Percentiles rank a stretch among this genome's conserved stretches.
Conservation (phyloP, 192 early-diverging fungal species). For the Coemansia sp. region DNA sequence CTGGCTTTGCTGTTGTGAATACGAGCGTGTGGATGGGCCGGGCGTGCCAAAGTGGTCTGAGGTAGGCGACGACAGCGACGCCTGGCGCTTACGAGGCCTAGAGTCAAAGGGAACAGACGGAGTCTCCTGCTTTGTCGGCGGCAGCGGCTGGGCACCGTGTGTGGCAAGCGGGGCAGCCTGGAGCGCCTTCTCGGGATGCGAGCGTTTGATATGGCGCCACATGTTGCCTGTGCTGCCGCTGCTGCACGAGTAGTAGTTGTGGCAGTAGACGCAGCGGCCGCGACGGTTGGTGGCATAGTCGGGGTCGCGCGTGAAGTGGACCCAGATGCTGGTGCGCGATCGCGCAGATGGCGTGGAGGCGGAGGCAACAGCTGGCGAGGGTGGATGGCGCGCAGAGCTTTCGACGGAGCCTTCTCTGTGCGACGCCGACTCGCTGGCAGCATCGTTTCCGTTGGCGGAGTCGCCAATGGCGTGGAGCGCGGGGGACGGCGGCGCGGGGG, state of each 20-base stretch:
- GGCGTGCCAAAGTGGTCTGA: constrained; percentile 26
- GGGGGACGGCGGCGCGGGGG: constrained; percentile 7
- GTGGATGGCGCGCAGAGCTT: constrained; percentile 29
- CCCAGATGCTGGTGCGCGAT: constrained; percentile 55
- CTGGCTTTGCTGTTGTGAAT: constrained; percentile 11
- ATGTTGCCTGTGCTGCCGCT: constrained; percentile 57
- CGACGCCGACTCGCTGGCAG: constrained; percentile 36
- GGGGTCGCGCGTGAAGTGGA: constrained; percentile 51
- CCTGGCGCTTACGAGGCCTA: constrained; percentile 51
- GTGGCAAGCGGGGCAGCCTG: constrained; percentile 49
- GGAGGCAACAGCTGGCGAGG: constrained; percentile 28
- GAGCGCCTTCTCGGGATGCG: constrained; percentile 52
- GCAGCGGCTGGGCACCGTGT: constrained; percentile 24
- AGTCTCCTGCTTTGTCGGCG: constrained; percentile 16
- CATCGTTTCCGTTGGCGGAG: constrained; percentile 32
- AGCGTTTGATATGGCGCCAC: constrained; percentile 57
- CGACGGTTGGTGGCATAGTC: constrained; percentile 56
- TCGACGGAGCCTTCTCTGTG: constrained; percentile 46
- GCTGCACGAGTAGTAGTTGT: constrained; percentile 57
- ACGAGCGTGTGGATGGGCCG: background rate
- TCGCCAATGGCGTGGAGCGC: constrained; percentile 7
- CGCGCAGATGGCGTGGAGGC: constrained; percentile 31
- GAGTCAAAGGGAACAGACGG: constrained; percentile 2
- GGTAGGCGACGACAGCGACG: constrained; percentile 45
- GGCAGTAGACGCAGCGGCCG: constrained; percentile 57